Evolutionary conservation across 371 early-diverging fungal species (phyloP).

Genomic region (Batkoa obscura): DNA sequence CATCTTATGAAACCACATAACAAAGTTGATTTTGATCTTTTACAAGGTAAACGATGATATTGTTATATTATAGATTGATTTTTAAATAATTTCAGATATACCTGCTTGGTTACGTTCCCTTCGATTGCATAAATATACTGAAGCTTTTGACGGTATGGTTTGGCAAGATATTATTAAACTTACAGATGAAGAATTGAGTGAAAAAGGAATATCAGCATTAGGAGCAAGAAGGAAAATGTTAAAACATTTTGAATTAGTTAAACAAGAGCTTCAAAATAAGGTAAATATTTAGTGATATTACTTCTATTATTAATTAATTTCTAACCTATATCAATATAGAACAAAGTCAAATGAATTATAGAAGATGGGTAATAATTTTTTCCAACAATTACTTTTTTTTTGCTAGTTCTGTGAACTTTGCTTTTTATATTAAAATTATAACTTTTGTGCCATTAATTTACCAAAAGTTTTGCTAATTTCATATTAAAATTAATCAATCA

Average conservation of each 20-base stretch:
- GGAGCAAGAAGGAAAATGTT: slow-evolving; percentile 89
- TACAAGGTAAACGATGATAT: neutral
- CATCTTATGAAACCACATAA: slow-evolving; percentile 2
- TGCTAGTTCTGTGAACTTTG: no score
- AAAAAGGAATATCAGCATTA: slow-evolving; percentile 75
- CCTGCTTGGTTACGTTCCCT: slow-evolving; percentile 81
- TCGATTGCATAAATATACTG: slow-evolving; percentile 86
- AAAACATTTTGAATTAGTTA: slow-evolving; percentile 84
- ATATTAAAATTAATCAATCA: no score
- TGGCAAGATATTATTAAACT: slow-evolving; percentile 76
- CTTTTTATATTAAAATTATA: no score
- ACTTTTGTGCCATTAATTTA: no score
- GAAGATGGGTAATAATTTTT: no score
- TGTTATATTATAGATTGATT: neutral
- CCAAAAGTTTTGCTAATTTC: no score
- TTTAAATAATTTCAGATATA: slow-evolving; percentile 36
- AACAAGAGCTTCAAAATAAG: slow-evolving; percentile 16
- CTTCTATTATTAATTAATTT: neutral
- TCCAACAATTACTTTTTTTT: no score
- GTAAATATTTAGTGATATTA: neutral
- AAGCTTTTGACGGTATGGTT: slow-evolving; percentile 62
- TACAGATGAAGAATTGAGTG: slow-evolving; percentile 59
- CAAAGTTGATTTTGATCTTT: neutral
- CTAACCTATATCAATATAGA: neutral
- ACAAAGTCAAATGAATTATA: neutral